phyloP scores from a whole-genome alignment of 202 grass and related monocot genomes.

The Eragrostis tef region DNA sequence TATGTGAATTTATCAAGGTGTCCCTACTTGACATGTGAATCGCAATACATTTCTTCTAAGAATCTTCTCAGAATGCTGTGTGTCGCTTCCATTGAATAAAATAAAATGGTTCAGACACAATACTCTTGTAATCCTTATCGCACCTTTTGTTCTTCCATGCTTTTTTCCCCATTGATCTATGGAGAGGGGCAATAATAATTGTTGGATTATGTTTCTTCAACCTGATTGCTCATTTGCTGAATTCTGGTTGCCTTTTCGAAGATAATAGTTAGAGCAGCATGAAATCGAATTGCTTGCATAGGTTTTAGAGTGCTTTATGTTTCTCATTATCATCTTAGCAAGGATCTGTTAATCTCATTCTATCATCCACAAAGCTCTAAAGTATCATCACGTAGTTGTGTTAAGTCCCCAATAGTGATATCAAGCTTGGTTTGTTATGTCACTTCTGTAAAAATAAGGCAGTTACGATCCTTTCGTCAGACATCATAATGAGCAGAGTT shows the following conservation, averaged over 20 bases:
- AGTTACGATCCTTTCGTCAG: not conserved
- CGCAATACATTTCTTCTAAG: constrained; percentile 4
- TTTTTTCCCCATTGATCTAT: not conserved
- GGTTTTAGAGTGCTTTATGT: not conserved
- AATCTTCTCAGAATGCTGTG: not conserved
- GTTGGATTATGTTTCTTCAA: not conserved
- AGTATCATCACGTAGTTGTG: not conserved
- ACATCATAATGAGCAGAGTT: not conserved
- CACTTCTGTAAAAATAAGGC: constrained; percentile 11
- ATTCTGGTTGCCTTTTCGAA: not conserved
- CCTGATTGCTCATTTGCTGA: not conserved
- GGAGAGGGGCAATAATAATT: not conserved
- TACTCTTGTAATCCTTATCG: not conserved
- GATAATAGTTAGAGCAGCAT: not conserved
- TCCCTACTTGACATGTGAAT: constrained; percentile 7
- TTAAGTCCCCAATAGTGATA: not conserved
- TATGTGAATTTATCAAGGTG: constrained; percentile 16
- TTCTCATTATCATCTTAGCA: not conserved
- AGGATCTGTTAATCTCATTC: not conserved
- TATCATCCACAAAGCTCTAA: not conserved
- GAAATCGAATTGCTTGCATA: not conserved
- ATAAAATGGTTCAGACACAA: not conserved
- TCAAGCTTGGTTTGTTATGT: not conserved
- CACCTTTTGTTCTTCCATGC: not conserved
- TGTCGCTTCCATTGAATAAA: not conserved